Evolutionary conservation across 768 basidiomycete species (phyloP).

Genomic region (Podaxis carcinomalis): DNA sequence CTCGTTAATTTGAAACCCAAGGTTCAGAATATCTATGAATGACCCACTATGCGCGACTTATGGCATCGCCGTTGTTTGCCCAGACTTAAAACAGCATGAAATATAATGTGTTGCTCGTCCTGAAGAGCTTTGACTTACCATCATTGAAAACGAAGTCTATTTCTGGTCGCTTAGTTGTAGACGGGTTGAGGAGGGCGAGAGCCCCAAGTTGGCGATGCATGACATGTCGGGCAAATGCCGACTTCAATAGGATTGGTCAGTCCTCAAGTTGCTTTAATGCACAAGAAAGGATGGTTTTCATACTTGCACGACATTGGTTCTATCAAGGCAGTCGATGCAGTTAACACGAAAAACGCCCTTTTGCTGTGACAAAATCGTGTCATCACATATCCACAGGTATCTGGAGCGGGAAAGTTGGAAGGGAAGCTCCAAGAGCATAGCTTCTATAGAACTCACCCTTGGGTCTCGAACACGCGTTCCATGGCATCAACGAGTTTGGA

Average conservation of each 20-base stretch:
- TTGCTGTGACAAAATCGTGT: conserved; percentile 70
- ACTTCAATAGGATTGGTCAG: conserved; percentile 38
- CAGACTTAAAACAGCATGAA: conserved; percentile 53
- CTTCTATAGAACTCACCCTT: conserved; percentile 52
- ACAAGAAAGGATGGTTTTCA: conserved; percentile 8
- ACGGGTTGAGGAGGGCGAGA: conserved; percentile 59
- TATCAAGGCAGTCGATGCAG: conserved; percentile 93
- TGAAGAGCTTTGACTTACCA: conserved; percentile 34
- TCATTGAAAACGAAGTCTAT: conserved; percentile 78
- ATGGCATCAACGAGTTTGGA: conserved; percentile 68
- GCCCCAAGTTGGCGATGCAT: conserved; percentile 72
- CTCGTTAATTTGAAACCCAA: conserved; percentile 2
- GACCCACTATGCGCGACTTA: conserved; percentile 80
- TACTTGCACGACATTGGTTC: conserved; percentile 93
- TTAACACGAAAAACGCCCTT: conserved; percentile 87
- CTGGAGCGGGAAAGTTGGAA: conserved; percentile 28
- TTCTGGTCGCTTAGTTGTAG: conserved; percentile 48
- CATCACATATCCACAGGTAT: conserved; percentile 79
- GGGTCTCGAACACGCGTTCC: conserved; percentile 69
- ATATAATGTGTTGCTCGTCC: neutral
- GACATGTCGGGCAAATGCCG: conserved; percentile 85
- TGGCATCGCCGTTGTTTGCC: conserved; percentile 98
- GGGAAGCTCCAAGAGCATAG: conserved; percentile 9
- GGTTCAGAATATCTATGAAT: neutral
- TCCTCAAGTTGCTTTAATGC: neutral